Conservation (phyloP, 1,284 basidiomycete species). For the Cryptococcus sp. region DNA sequence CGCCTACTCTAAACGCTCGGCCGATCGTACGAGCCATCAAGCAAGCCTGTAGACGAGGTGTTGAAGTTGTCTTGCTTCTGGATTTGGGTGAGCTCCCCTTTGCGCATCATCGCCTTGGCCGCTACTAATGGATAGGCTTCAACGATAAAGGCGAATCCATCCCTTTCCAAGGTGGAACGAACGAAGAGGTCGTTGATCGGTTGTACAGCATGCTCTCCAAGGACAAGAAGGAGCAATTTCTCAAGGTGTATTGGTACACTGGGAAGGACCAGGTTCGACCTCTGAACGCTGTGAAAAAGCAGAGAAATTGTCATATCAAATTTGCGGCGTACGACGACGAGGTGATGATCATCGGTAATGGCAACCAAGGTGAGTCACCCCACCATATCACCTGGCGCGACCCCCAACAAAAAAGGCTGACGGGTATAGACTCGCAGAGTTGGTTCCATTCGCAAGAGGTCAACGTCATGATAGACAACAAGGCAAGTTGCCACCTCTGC, state of each 20-base stretch:
- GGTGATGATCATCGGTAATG: conserved; percentile 61
- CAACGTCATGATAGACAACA: conserved; percentile 67
- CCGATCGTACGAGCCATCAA: conserved; percentile 63
- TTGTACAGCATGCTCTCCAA: conserved; percentile 56
- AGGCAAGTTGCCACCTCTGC: conserved; percentile 14
- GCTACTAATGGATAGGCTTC: conserved; percentile 46
- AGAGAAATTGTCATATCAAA: conserved; percentile 73
- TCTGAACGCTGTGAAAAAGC: conserved; percentile 64
- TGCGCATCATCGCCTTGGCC: neutral
- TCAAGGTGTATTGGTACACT: conserved; percentile 63
- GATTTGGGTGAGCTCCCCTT: conserved; percentile 51
- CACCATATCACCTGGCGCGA: conserved; percentile 4
- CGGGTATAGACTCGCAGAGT: conserved; percentile 50
- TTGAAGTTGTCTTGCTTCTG: conserved; percentile 60
- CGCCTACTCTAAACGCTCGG: conserved; percentile 67
- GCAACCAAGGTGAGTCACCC: conserved; percentile 34
- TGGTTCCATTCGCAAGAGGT: conserved; percentile 76
- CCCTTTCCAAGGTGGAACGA: conserved; percentile 73
- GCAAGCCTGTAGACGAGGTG: conserved; percentile 61
- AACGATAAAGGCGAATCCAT: conserved; percentile 61
- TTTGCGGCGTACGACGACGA: conserved; percentile 66
- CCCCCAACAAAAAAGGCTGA: neutral
- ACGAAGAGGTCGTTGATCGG: conserved; percentile 64
- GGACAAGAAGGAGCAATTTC: conserved; percentile 52
- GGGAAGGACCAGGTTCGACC: conserved; percentile 68